A percentile compares a stretch with the other conserved stretches of the same genome.
Evolutionary conservation across 2,329 filamentous ascomycete genomes (phyloP).

Genomic region (Cercospora berteroae): DNA sequence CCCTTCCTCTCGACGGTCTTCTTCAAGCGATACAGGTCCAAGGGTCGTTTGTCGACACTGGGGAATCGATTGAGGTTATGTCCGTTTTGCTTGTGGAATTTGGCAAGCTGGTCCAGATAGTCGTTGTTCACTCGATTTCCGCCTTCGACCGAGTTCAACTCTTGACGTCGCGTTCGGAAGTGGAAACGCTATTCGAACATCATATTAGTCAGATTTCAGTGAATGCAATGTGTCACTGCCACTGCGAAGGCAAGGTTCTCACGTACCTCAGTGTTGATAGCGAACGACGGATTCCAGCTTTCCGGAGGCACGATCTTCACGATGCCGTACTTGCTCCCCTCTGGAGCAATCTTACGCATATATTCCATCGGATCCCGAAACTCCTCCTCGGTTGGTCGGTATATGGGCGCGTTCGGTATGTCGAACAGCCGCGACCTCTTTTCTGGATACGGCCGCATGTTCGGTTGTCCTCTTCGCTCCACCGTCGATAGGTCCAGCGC

Average conservation of each 20-base stretch:
- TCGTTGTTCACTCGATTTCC: conserved; percentile 93
- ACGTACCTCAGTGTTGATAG: conserved; percentile 91
- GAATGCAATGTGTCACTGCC: neutral
- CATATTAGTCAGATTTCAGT: conserved; percentile 20
- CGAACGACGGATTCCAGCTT: conserved; percentile 90
- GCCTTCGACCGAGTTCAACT: conserved; percentile 97
- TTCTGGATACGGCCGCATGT: conserved; percentile 63
- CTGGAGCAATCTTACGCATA: conserved; percentile 84
- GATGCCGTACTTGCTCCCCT: conserved; percentile 84
- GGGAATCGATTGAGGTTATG: conserved; percentile 91
- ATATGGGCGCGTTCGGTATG: conserved; percentile 86
- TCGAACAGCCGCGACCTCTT: conserved; percentile 65
- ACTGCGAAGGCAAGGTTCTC: neutral
- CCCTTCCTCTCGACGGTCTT: conserved; percentile 94
- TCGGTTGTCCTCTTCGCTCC: conserved; percentile 82
- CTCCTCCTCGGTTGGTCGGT: conserved; percentile 84
- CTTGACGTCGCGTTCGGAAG: conserved; percentile 92
- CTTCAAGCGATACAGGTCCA: conserved; percentile 93
- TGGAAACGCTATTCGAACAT: conserved; percentile 73
- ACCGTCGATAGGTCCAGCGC: conserved; percentile 85
- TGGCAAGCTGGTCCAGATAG: conserved; percentile 90
- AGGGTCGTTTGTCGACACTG: conserved; percentile 93
- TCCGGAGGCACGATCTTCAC: conserved; percentile 95
- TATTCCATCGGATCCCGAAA: conserved; percentile 94
- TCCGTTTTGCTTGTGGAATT: conserved; percentile 96